phyloP scores from a whole-genome alignment of 768 basidiomycete genomes.

The Mycena rosella region DNA sequence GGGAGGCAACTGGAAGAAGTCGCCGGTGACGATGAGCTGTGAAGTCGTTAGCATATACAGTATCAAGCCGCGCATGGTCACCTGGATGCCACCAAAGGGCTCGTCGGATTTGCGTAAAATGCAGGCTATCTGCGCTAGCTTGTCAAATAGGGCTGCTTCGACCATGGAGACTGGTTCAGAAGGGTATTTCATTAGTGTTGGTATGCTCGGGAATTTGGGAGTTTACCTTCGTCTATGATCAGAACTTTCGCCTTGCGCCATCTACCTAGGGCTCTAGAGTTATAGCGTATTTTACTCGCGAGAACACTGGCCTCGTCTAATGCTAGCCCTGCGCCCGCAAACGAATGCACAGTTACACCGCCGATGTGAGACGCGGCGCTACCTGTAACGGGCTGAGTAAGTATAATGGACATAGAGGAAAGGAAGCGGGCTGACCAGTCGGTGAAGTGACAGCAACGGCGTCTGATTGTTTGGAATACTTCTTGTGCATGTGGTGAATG shows the following conservation, averaged over 20 bases:
- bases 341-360: slow-evolving; percentile 94
- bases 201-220: neutral
- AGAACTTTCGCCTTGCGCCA: slow-evolving; percentile 89
- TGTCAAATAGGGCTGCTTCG: slow-evolving; percentile 92
- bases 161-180: slow-evolving; percentile 94
- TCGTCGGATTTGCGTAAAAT: slow-evolving; percentile 67
- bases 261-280: slow-evolving; percentile 80
- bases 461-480: slow-evolving; percentile 64
- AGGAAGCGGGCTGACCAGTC: slow-evolving; percentile 67
- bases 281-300: slow-evolving; percentile 75
- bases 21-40: slow-evolving; percentile 93
- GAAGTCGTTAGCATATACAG: neutral
- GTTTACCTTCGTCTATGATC: slow-evolving; percentile 82
- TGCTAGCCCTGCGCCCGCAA: slow-evolving; percentile 91
- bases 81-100: slow-evolving; percentile 96
- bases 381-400: slow-evolving; percentile 52
- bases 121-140: slow-evolving; percentile 78
- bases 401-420: neutral
- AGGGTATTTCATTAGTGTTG: too few relatives aligned
- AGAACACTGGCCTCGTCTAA: slow-evolving; percentile 72
- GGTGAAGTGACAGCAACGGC: slow-evolving; percentile 94
- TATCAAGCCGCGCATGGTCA: slow-evolving; percentile 40
- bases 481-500: slow-evolving; percentile 75
- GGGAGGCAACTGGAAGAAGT: slow-evolving; percentile 98
- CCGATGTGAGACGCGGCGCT: slow-evolving; percentile 98